A percentile compares a stretch with the other conserved stretches of the same genome.
phyloP scores from a whole-genome alignment of 495 filamentous ascomycete genomes.

The Penicillium crystallinum region DNA sequence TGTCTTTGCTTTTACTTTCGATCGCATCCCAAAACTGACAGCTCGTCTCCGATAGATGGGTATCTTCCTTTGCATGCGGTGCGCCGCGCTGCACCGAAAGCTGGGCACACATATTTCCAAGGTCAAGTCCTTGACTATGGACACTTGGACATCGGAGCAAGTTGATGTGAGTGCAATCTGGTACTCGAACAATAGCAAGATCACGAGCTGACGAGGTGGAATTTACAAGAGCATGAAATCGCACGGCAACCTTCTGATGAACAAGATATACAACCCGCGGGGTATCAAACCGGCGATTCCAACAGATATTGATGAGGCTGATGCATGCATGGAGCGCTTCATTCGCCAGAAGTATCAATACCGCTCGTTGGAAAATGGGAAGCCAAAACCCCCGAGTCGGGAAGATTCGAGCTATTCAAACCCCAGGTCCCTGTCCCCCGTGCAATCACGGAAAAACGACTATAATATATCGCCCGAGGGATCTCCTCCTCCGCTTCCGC shows the following conservation, averaged over 20 bases:
- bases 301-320: slow-evolving; percentile 83
- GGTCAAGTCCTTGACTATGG: slow-evolving; percentile 97
- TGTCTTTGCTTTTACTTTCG: slow-evolving; percentile 29
- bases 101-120: slow-evolving; percentile 97
- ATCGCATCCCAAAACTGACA: slow-evolving; percentile 18
- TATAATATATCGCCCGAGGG: slow-evolving; percentile 31
- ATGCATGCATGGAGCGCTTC: slow-evolving; percentile 87
- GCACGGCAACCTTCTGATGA: slow-evolving; percentile 78
- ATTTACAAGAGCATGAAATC: slow-evolving; percentile 76
- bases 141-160: slow-evolving; percentile 91
- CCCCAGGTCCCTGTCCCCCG: slow-evolving; percentile 11
- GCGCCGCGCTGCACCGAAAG: slow-evolving; percentile 92
- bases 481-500: slow-evolving; percentile 76
- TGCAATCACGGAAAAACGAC: slow-evolving; percentile 4
- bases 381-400: slow-evolving; percentile 43
- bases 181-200: neutral
- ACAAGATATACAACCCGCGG: slow-evolving; percentile 81
- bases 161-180: slow-evolving; percentile 65
- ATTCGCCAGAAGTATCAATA: slow-evolving; percentile 91
- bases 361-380: slow-evolving; percentile 50
- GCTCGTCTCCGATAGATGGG: slow-evolving; percentile 59
- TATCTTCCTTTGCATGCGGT: slow-evolving; percentile 96
- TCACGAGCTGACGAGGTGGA: slow-evolving; percentile 13
- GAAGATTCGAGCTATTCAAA: slow-evolving; percentile 35
- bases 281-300: slow-evolving; percentile 77